phyloP scores from a whole-genome alignment of 2,329 filamentous ascomycete species.

The Pezicula carpinea region DNA sequence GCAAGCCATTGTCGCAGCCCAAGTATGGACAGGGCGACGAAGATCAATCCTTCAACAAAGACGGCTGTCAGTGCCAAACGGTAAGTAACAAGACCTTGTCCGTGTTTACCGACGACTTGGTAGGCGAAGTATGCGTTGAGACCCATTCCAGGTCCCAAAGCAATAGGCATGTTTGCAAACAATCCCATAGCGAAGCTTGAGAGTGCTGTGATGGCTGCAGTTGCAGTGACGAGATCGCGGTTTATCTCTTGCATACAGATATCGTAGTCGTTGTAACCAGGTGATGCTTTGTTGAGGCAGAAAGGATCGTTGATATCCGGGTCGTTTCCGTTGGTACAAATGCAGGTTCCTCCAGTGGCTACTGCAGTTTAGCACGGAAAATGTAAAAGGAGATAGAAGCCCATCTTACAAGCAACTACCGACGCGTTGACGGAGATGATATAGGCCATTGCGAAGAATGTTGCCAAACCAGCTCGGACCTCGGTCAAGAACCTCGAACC shows the following conservation, averaged over 20 bases:
- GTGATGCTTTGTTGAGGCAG: conserved; percentile 2
- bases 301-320: not conserved
- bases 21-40: conserved; percentile 72
- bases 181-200: conserved; percentile 81
- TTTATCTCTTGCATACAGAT: conserved; percentile 51
- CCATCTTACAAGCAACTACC: conserved; percentile 30
- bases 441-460: conserved; percentile 59
- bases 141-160: conserved; percentile 71
- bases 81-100: conserved; percentile 69
- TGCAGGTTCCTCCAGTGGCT: conserved; percentile 69
- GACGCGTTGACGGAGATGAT: conserved; percentile 59
- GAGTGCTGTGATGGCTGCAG: conserved; percentile 75
- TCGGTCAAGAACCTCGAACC: conserved; percentile 79
- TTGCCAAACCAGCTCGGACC: conserved; percentile 72
- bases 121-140: conserved; percentile 86
- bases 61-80: conserved; percentile 76
- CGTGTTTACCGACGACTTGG: conserved; percentile 70
- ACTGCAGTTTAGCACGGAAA: conserved; percentile 21
- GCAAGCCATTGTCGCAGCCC: conserved; percentile 87
- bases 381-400: too few relatives aligned
- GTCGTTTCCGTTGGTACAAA: conserved; percentile 45
- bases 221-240: conserved; percentile 76
- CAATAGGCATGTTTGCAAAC: conserved; percentile 71
- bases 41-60: conserved; percentile 84
- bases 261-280: conserved; percentile 46